Percentiles rank a stretch among this genome's conserved stretches.
These are phyloP conservation scores for Isoetes engelmannii DNA, from an alignment of 83 land plant genomes.

Conservation along the genomic window DNA sequence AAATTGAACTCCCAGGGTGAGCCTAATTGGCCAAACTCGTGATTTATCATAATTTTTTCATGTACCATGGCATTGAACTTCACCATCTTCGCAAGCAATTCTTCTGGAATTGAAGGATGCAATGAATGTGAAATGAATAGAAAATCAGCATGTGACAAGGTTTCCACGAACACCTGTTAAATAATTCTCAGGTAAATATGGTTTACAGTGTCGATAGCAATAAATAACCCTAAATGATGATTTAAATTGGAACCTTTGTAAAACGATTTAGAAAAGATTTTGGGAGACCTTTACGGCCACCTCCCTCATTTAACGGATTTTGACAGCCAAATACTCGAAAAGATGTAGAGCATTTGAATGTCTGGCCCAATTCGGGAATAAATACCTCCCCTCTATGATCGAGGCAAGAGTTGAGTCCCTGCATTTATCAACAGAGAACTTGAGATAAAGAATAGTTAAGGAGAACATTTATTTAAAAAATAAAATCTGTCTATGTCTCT, in stretches of 20 bases:
- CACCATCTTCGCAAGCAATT: conserved; percentile 53
- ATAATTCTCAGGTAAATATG: not conserved
- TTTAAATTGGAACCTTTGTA: conserved; percentile 52
- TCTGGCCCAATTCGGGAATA: conserved; percentile 77
- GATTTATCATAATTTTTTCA: conserved; percentile 66
- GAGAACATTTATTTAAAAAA: not conserved
- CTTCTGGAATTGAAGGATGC: conserved; percentile 51
- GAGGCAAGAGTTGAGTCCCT: conserved; percentile 94
- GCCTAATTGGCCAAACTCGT: conserved; percentile 76
- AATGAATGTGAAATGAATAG: conserved; percentile 65
- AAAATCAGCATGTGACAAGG: conserved; percentile 66
- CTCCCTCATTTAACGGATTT: conserved; percentile 91
- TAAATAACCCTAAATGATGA: not conserved
- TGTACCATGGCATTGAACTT: conserved; percentile 61
- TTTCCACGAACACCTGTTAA: conserved; percentile 83
- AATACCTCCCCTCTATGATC: conserved; percentile 97
- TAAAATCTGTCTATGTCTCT: not conserved
- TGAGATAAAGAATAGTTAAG: too few relatives aligned
- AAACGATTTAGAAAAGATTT: conserved; percentile 94
- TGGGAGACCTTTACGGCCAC: conserved; percentile 96
- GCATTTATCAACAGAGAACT: not conserved
- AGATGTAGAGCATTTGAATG: conserved; percentile 73
- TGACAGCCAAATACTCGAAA: conserved; percentile 98
- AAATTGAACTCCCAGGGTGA: conserved; percentile 99
- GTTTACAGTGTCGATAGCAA: not conserved